A percentile compares a stretch with the other conserved stretches of the same genome.
These are phyloP conservation scores for Penicillium freii DNA, from an alignment of 2,329 filamentous ascomycete species.

Conservation along the genomic window DNA sequence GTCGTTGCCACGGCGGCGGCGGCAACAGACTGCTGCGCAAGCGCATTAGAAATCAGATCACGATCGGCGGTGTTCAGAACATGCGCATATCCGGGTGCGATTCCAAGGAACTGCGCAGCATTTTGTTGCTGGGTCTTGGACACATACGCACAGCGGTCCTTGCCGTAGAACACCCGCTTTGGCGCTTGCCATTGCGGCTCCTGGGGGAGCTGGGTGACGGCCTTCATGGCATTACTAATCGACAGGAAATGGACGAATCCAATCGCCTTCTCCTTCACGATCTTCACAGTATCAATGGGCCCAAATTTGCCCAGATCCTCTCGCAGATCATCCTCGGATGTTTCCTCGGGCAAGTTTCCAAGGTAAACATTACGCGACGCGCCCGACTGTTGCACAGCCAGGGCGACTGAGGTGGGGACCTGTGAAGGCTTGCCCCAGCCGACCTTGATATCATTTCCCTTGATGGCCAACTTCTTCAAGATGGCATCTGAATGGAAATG, in stretches of 20 bases:
- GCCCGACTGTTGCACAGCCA: slow-evolving; percentile 95
- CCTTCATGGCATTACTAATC: slow-evolving; percentile 97
- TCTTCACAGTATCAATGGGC: slow-evolving; percentile 93
- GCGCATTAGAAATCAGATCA: slow-evolving; percentile 91
- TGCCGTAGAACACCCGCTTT: slow-evolving; percentile 95
- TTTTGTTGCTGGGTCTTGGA: slow-evolving; percentile 99
- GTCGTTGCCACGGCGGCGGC: slow-evolving; percentile 95
- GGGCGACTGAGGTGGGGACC: slow-evolving; percentile 93
- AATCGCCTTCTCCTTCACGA: slow-evolving; percentile 96
- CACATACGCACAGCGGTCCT: slow-evolving; percentile 96
- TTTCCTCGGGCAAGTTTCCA: slow-evolving; percentile 86
- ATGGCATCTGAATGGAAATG: slow-evolving; percentile 99
- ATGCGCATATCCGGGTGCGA: slow-evolving; percentile 93
- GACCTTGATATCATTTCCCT: slow-evolving; percentile 98
- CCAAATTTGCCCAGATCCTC: slow-evolving; percentile 97
- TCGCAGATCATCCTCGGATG: slow-evolving; percentile 84
- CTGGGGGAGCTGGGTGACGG: slow-evolving; percentile 91
- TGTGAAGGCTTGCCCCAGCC: slow-evolving; percentile 99
- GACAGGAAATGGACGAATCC: slow-evolving; percentile 97
- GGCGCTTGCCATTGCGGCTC: slow-evolving; percentile 96
- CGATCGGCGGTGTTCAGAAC: slow-evolving; percentile 94
- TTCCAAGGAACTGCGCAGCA: slow-evolving; percentile 94
- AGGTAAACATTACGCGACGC: slow-evolving; percentile 97
- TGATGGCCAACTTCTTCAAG: slow-evolving; percentile 98
- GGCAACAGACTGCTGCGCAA: slow-evolving; percentile 96